These are phyloP conservation scores for Podospora australis DNA, from an alignment of 495 filamentous ascomycete genomes.

Conservation along the genomic window DNA sequence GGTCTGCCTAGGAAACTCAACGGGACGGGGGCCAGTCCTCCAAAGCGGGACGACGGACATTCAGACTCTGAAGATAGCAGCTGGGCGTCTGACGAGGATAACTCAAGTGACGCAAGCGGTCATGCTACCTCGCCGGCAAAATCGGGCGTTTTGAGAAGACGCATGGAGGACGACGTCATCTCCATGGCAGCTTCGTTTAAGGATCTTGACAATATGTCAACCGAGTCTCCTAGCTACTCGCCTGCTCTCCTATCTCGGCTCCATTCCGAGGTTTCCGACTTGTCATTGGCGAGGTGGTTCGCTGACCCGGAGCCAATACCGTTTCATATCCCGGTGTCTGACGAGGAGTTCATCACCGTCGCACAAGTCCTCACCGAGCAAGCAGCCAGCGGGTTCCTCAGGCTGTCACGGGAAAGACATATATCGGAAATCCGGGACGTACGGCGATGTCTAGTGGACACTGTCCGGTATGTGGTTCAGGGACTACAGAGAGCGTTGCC, in stretches of 20 bases:
- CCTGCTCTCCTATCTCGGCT: conserved; percentile 34
- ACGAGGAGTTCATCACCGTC: conserved; percentile 49
- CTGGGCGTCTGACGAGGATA: conserved; percentile 44
- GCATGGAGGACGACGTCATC: conserved; percentile 39
- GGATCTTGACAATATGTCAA: conserved; percentile 35
- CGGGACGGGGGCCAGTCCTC: conserved; percentile 18
- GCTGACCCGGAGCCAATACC: conserved; percentile 41
- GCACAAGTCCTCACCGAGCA: conserved; percentile 60
- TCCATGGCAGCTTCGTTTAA: conserved; percentile 45
- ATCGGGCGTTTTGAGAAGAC: conserved; percentile 30
- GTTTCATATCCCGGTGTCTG: conserved; percentile 34
- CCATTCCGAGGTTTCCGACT: conserved; percentile 32
- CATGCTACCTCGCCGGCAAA: conserved; percentile 40
- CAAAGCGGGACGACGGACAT: conserved; percentile 27
- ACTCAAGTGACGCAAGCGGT: conserved; percentile 38
- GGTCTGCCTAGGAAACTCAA: conserved; percentile 22
- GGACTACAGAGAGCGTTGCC: conserved; percentile 34
- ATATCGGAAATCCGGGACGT: conserved; percentile 10
- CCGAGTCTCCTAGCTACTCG: conserved; percentile 29
- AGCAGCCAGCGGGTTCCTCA: conserved; percentile 40
- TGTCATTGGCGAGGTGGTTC: conserved; percentile 44
- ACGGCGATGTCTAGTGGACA: conserved; percentile 30
- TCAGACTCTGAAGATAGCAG: conserved; percentile 44
- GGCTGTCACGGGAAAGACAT: conserved; percentile 7
- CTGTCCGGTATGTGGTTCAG: conserved; percentile 35